These are phyloP conservation scores for Rehmannia glutinosa DNA, from an alignment of 257 asterid genomes.

Conservation along the genomic window DNA sequence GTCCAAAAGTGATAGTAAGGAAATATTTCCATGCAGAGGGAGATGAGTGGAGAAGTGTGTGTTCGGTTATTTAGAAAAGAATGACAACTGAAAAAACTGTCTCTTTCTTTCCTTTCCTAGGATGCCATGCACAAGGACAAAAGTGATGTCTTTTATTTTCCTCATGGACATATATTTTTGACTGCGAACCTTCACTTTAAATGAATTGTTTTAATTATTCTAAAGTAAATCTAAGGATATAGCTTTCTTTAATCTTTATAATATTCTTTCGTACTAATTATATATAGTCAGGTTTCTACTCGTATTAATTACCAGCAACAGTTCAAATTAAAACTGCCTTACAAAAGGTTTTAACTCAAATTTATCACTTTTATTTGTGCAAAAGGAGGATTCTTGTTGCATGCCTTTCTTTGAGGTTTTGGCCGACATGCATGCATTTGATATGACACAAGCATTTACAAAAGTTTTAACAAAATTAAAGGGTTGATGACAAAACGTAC, in stretches of 20 bases:
- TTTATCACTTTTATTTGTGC: slow-evolving; percentile 30
- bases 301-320: neutral
- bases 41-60: neutral
- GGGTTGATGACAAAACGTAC: too few relatives aligned
- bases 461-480: neutral
- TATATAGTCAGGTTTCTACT: slow-evolving; percentile 4
- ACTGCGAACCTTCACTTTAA: neutral
- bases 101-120: slow-evolving; percentile 36
- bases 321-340: slow-evolving; percentile 25
- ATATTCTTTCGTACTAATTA: slow-evolving; percentile 29
- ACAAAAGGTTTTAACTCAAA: slow-evolving; percentile 28
- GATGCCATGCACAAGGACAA: slow-evolving; percentile 38
- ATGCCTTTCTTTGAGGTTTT: slow-evolving; percentile 21
- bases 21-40: too few relatives aligned
- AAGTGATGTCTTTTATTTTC: slow-evolving; percentile 13
- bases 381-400: slow-evolving; percentile 42
- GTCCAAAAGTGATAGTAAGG: too few relatives aligned
- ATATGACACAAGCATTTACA: slow-evolving; percentile 4
- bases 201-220: slow-evolving; percentile 16
- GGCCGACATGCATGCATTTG: slow-evolving; percentile 16
- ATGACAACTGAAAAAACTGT: slow-evolving; percentile 30
- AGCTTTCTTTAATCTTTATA: slow-evolving; percentile 35
- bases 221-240: slow-evolving; percentile 26
- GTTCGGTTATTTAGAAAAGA: neutral
- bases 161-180: neutral